Base-by-base conservation (phyloP, 2,329 filamentous ascomycete genomes). In the Lecanoromycetidae sp. region DNA sequence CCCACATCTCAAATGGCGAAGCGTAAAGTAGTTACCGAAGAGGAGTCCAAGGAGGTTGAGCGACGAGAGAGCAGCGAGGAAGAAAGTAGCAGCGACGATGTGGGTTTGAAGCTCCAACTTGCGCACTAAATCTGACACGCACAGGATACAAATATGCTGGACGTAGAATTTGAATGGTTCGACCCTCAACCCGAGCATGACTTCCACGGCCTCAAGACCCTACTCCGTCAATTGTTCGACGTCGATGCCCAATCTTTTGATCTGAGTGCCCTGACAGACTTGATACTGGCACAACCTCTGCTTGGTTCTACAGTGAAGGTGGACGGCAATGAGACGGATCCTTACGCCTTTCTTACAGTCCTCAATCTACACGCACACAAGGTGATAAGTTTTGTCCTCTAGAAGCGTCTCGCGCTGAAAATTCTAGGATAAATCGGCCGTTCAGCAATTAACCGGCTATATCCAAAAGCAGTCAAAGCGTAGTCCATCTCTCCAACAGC, bases 121-220 rank as follows among this genome's bases (percentile, higher is more conserved):
- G 20, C 10, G 4, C n/a, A 20, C 23, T 30, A 35, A n/a, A 23
- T 3, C 39, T 45, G 15, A 48, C 33, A 19, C 38, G 17, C 19
- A n/a, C 17, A 52, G 49, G 52, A 54, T 4, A 50, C 35, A 27
- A 32, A 94, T 61, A 83, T 90, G 63, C 79, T 98, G 55, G 82
- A 96, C 61, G 87, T 96, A 49, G 90, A 96, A 55, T 98, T 98
- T 60, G 91, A 98, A 70, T 96, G 87, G 84, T 98, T 96, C 70
- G 93, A 95, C 67, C 94, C 90, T 53, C 82, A 91, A 57, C 74
- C 84, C 2, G 79, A 84, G 6, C 75, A 94, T 57, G 91, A 98
- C 66, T 96, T 96, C 66, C 90, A 96, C 66, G 91, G 91, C 49
- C 77, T 93, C 57, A 95, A 95, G 65, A 82, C 79, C 8, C 78